A percentile compares a stretch with the other conserved stretches of the same genome.
Evolutionary conservation across 2,329 filamentous ascomycete genomes (phyloP).

Genomic region (Chaetomiaceae sp.): DNA sequence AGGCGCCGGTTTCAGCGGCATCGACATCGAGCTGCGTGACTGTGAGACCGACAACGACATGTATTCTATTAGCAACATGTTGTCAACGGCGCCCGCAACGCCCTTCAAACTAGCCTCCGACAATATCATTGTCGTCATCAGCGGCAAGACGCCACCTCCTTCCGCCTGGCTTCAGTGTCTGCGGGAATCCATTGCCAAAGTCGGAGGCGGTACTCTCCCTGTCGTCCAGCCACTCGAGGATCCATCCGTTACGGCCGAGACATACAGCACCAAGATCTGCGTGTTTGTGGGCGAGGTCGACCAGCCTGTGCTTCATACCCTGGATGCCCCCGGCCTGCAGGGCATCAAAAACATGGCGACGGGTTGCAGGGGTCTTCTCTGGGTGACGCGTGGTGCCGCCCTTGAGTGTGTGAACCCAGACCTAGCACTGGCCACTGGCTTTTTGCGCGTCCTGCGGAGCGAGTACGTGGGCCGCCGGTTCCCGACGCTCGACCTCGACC

Average conservation of each 20-base stretch:
- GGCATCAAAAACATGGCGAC: background rate
- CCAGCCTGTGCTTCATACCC: background rate
- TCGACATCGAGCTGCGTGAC: slow-evolving; percentile 13
- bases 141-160: background rate
- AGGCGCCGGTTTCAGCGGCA: slow-evolving; percentile 16
- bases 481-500: slow-evolving; percentile 22
- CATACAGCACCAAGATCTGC: background rate
- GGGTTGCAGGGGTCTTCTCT: slow-evolving; percentile 24
- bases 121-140: background rate
- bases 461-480: slow-evolving; percentile 28
- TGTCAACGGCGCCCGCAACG: background rate
- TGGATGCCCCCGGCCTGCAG: background rate
- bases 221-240: background rate
- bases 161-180: background rate
- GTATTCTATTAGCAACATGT: background rate
- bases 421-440: slow-evolving; percentile 25
- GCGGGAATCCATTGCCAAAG: no score
- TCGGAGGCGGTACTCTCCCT: background rate
- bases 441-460: slow-evolving; percentile 28
- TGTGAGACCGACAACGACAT: background rate
- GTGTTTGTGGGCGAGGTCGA: background rate
- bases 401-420: slow-evolving; percentile 16
- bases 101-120: background rate
- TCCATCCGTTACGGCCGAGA: background rate
- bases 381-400: slow-evolving; percentile 24